Evolutionary conservation across 1,284 basidiomycete species (phyloP).

Genomic region (Ganoderma sp.): DNA sequence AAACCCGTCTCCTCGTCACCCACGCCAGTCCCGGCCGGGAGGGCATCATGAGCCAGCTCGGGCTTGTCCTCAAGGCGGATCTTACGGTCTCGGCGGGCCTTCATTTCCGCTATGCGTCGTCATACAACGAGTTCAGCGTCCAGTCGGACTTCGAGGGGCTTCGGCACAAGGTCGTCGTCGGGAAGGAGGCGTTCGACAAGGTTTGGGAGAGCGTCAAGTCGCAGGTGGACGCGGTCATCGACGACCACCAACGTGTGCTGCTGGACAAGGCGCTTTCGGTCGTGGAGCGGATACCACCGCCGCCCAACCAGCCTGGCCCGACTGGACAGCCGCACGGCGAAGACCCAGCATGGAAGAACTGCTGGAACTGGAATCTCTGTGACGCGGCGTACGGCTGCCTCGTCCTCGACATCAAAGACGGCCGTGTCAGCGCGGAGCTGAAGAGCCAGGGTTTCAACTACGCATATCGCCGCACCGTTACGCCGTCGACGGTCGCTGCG

Average conservation of each 20-base stretch:
- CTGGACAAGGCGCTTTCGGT: constrained; percentile 91
- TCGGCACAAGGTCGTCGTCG: constrained; percentile 78
- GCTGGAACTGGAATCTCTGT: constrained; percentile 98
- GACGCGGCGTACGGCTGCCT: constrained; percentile 93
- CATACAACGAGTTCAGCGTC: constrained; percentile 97
- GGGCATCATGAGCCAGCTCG: constrained; percentile 90
- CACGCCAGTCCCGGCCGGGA: constrained; percentile 94
- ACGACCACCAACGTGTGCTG: constrained; percentile 87
- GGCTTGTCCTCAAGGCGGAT: constrained; percentile 91
- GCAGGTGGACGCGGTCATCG: constrained; percentile 92
- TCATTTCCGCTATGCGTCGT: constrained; percentile 96
- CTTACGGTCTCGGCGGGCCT: constrained; percentile 93
- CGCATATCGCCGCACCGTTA: constrained; percentile 81
- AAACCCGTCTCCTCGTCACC: constrained; percentile 92
- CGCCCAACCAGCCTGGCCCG: constrained; percentile 61
- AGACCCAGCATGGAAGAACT: constrained; percentile 95
- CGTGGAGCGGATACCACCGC: constrained; percentile 78
- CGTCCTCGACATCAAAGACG: constrained; percentile 88
- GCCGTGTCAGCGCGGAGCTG: constrained; percentile 89
- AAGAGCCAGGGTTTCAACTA: constrained; percentile 98
- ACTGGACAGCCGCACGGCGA: constrained; percentile 63
- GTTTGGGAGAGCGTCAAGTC: constrained; percentile 94
- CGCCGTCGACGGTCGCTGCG: constrained; percentile 49
- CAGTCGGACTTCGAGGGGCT: constrained; percentile 91
- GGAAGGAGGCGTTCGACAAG: constrained; percentile 86